Evolutionary conservation across 768 basidiomycete genomes (phyloP).

Genomic region (Amanita muscaria): DNA sequence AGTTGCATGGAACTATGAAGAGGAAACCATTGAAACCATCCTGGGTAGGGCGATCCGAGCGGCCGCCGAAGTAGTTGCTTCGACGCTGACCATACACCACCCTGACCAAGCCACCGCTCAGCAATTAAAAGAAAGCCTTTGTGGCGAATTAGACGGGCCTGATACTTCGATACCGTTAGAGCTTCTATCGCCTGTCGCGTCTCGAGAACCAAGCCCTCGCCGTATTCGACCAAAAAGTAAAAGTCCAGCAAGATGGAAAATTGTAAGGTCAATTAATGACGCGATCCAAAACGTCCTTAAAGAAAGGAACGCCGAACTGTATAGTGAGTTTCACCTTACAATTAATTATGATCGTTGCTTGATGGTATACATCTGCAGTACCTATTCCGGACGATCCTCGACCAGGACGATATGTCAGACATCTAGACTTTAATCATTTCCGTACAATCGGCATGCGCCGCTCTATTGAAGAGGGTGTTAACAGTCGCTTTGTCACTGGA

Average conservation of each 20-base stretch:
- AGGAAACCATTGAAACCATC: constrained; percentile 53
- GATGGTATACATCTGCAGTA: constrained; percentile 31
- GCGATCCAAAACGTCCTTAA: constrained; percentile 68
- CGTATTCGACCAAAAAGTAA: constrained; percentile 70
- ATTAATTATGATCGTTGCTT: neutral
- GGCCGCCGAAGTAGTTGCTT: constrained; percentile 48
- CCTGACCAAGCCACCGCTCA: constrained; percentile 34
- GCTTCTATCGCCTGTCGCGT: constrained; percentile 68
- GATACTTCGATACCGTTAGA: constrained; percentile 68
- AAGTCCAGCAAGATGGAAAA: constrained; percentile 78
- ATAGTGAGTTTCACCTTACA: constrained; percentile 40
- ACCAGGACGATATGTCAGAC: constrained; percentile 73
- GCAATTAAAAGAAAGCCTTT: constrained; percentile 51
- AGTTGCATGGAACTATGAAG: constrained; percentile 64
- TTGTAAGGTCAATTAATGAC: constrained; percentile 70
- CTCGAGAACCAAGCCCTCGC: constrained; percentile 76
- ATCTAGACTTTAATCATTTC: constrained; percentile 95
- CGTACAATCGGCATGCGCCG: constrained; percentile 94
- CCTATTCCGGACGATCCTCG: constrained; percentile 62
- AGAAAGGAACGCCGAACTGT: constrained; percentile 55
- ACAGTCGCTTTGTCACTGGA: constrained; percentile 88
- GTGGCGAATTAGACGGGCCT: constrained; percentile 50
- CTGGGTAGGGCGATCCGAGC: constrained; percentile 62
- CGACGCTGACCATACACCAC: constrained; percentile 34
- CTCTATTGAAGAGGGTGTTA: constrained; percentile 82